Evolutionary conservation across 2,329 filamentous ascomycete species (phyloP), one percentile per base, ranked within the genome.

Genomic region (Monilinia fructigena): DNA sequence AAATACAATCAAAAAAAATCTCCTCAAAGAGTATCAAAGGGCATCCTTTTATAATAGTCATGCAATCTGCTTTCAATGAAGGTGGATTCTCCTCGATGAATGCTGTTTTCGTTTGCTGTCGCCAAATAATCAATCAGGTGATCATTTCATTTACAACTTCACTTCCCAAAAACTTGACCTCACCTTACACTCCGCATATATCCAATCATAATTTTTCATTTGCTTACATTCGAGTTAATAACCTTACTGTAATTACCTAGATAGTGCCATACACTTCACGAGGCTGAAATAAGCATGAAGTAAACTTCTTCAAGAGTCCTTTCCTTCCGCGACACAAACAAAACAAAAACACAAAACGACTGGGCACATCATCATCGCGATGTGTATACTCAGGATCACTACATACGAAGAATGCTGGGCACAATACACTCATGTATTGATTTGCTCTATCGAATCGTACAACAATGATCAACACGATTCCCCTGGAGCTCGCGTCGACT

Each of bases 361-460:
- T 26, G 31, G 12, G 50, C 31, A 10, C 31, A 35, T 35, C 11
- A 63, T 2, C 35, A 28, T 14, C 18, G 23, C 50, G 35, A 63
- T 63, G 60, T 63, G 60, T 42, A 55, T 63, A 3, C 26, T 63
- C 26, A 40, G 38, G 12, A 53, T 55, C n/a, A 63, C 60, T 0
- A 63, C 47, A 1, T 63, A 63, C 18, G 31, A 63, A 16, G 18
- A 55, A 8, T 63, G 60, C 18, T 63, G 60, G 60, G 60, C 35
- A 4, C 60, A 55, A 31, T 63, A 63, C 20, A 63, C 23, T 31
- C 60, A 63, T 40, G 26, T 55, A 23, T 63, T 63, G 20, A 31
- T 55, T 16, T 63, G 60, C 48, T 42, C 48, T 8, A n/a, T 35
- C 18, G 40, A 55, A 45, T 55, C 26, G 2, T n/a, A 14, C 50